Percentiles rank a stretch among this genome's conserved stretches.
Evolutionary conservation across 257 asterid species (phyloP).

Genomic region (Lavandula angustifolia): DNA sequence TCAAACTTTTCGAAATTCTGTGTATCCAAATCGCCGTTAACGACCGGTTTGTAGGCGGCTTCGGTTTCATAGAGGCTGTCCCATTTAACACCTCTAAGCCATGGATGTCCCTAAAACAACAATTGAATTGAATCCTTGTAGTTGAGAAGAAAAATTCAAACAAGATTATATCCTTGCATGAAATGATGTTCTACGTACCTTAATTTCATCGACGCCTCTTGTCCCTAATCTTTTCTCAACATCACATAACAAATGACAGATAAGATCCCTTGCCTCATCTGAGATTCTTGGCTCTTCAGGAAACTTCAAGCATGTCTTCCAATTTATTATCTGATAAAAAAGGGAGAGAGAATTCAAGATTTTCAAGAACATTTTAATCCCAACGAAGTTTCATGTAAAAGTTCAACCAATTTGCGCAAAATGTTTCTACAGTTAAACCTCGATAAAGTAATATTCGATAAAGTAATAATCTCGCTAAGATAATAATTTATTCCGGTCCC

Average conservation of each 20-base stretch:
- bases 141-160: constrained; percentile 7
- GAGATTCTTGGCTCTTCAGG: constrained; percentile 91
- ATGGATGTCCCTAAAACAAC: constrained; percentile 73
- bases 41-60: constrained; percentile 88
- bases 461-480: no score
- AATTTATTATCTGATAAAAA: constrained; percentile 72
- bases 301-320: constrained; percentile 88
- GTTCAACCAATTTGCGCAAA: not conserved
- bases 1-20: constrained; percentile 44
- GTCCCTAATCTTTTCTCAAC: constrained; percentile 95
- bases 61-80: constrained; percentile 88
- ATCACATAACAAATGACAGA: constrained; percentile 79
- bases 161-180: not conserved
- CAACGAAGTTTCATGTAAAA: no score
- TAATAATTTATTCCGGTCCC: no score
- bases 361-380: no score
- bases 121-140: constrained; percentile 14
- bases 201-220: constrained; percentile 86
- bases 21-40: constrained; percentile 75
- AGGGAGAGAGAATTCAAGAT: not conserved
- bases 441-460: no score
- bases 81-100: constrained; percentile 82
- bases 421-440: no score
- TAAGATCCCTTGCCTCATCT: constrained; percentile 84
- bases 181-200: constrained; percentile 59